phyloP scores from a whole-genome alignment of 23 red algal species.

The Gracilariopsis chorda region DNA sequence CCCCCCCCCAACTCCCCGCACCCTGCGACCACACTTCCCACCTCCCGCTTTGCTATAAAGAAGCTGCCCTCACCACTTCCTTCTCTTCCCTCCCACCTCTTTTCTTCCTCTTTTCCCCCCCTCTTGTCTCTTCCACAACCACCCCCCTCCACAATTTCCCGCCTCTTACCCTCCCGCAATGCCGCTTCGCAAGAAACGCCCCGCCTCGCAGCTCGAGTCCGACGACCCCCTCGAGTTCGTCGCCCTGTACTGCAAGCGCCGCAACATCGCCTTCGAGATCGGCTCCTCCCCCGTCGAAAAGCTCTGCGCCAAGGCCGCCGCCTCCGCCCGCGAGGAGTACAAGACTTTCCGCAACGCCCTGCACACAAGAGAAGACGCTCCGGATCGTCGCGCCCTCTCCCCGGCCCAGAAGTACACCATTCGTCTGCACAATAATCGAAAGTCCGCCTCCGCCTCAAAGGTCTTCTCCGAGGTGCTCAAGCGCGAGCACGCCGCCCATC shows the following conservation, averaged over 20 bases:
- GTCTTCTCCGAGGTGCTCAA: slow-evolving; percentile 48
- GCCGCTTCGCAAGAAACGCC: background rate
- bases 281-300: background rate
- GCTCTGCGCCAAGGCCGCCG: background rate
- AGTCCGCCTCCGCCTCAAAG: slow-evolving; percentile 43
- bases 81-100: background rate
- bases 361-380: background rate
- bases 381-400: slow-evolving; percentile 11
- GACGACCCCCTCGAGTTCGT: slow-evolving; percentile 27
- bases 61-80: background rate
- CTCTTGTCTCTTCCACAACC: background rate
- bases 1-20: background rate
- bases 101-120: background rate
- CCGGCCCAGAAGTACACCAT: slow-evolving; percentile 54
- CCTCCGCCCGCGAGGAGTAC: slow-evolving; percentile 29
- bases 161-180: background rate
- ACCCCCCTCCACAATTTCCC: background rate
- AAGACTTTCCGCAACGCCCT: background rate
- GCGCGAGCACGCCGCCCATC: background rate
- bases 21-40: background rate
- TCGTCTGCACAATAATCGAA: slow-evolving; percentile 56
- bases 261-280: background rate
- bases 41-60: background rate
- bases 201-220: background rate
- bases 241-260: background rate